Evolutionary conservation across 306 rosid genomes (phyloP), one percentile per base, ranked within the genome.

Genomic region (Prunus davidiana): DNA sequence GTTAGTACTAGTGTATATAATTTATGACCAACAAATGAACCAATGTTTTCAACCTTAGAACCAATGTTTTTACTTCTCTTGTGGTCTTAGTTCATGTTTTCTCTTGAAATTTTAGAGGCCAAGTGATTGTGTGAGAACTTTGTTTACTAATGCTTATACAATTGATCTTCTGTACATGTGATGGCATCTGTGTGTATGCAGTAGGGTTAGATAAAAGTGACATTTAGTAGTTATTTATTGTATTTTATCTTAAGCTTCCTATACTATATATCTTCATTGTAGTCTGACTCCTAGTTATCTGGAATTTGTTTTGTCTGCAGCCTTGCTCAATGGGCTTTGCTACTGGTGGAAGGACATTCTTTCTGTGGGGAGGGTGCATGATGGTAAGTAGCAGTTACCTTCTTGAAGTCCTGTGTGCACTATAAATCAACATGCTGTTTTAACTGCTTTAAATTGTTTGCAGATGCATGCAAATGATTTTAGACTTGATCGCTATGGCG

Each of bases 281-380:
- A 65, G 61, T 45, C 14, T 45, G 32, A 49, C 51, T 49, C 43
- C 24, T 74, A 49, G 16, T 22, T 76, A 72, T 72, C 22, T 69
- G 78, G 49, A 64, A 22, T 50, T 52, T 67, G 54, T 67, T 82
- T 41, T 60, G 32, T 80, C 58, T 66, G 74, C 91, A 96, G 99
- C 99, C 99, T 76, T 96, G 99, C 85, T 96, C 99, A 50, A 92
- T 96, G 98, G 98, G 99, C 58, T 96, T 96, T 85, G 99, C 99
- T 74, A 96, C 99, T 70, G 99, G 99, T 78, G 99, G 99, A 74
- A 90, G 82, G 86, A 96, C 99, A 67, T 96, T 96, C 84, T 96
- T 96, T 83, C 86, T 96, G 20, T 96, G 99, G 99, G 99, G 99
- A 89, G 99, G 99, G 66, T 96, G 99, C 96, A 96, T 96, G 99